These are phyloP conservation scores for Silene noctiflora DNA, from an alignment of 179 eudicot genomes.

Conservation along the genomic window DNA sequence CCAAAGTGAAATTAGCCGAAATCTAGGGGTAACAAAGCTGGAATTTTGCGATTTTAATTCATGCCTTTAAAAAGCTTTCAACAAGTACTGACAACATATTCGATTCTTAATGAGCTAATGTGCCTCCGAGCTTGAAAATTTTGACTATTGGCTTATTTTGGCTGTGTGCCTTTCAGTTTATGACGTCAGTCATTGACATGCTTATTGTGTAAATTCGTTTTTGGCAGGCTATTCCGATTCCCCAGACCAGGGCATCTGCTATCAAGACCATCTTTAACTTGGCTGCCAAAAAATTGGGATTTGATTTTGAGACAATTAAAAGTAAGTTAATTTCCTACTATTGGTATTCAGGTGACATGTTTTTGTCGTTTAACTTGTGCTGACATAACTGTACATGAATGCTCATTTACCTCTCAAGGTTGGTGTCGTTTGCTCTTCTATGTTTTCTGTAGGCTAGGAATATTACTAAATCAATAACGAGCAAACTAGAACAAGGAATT, in stretches of 20 bases:
- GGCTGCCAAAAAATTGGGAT: conserved; percentile 85
- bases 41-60: too few relatives aligned
- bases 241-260: conserved; percentile 56
- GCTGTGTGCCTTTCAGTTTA: conserved; percentile 17
- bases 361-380: neutral
- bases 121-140: neutral
- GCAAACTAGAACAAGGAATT: too few relatives aligned
- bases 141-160: conserved; percentile 1
- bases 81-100: neutral
- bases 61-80: neutral
- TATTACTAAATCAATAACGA: too few relatives aligned
- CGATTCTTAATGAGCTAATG: neutral
- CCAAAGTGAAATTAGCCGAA: too few relatives aligned
- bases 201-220: conserved; percentile 14
- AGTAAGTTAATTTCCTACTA: conserved; percentile 36
- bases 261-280: conserved; percentile 67
- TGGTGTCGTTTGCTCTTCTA: neutral
- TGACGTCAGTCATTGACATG: neutral
- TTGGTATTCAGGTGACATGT: neutral
- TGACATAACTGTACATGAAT: neutral
- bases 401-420: neutral
- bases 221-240: conserved; percentile 82
- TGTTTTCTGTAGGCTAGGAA: too few relatives aligned
- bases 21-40: too few relatives aligned
- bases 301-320: conserved; percentile 56